Evolutionary conservation across 2,329 filamentous ascomycete genomes (phyloP).

Genomic region (Scedosporium aurantiacum): DNA sequence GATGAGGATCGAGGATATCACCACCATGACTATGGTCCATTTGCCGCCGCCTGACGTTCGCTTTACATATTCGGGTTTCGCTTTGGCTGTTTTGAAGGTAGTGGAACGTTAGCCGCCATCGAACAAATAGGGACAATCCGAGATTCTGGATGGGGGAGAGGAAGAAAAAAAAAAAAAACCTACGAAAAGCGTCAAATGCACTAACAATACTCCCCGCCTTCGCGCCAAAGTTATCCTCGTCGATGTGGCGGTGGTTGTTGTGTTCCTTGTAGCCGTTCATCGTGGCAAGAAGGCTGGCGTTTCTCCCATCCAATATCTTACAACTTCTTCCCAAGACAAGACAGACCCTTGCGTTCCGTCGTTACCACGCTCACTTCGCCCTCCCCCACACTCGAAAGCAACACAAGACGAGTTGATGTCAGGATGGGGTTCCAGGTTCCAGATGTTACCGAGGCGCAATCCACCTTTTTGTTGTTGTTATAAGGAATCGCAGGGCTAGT

Average conservation of each 20-base stretch:
- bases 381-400: no score
- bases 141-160: background rate
- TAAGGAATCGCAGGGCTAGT: no score
- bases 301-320: background rate
- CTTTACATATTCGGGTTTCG: slow-evolving; percentile 85
- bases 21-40: slow-evolving; percentile 76
- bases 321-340: background rate
- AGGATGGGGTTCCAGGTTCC: no score
- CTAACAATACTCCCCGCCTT: slow-evolving; percentile 55
- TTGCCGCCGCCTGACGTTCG: slow-evolving; percentile 79
- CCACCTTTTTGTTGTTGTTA: no score
- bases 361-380: no score
- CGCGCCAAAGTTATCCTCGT: slow-evolving; percentile 73
- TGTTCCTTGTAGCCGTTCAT: slow-evolving; percentile 75
- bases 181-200: slow-evolving; percentile 96
- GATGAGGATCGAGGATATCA: slow-evolving; percentile 64
- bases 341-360: no score
- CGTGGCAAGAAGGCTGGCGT: background rate
- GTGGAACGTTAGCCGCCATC: background rate
- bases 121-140: background rate
- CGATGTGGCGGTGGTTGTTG: slow-evolving; percentile 35
- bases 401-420: no score
- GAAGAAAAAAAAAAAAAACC: slow-evolving; percentile 21
- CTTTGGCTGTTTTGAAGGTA: slow-evolving; percentile 56
- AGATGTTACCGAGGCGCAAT: no score